Evolutionary conservation across 2,329 filamentous ascomycete species (phyloP).

Genomic region (Xenoacremonium recifei): DNA sequence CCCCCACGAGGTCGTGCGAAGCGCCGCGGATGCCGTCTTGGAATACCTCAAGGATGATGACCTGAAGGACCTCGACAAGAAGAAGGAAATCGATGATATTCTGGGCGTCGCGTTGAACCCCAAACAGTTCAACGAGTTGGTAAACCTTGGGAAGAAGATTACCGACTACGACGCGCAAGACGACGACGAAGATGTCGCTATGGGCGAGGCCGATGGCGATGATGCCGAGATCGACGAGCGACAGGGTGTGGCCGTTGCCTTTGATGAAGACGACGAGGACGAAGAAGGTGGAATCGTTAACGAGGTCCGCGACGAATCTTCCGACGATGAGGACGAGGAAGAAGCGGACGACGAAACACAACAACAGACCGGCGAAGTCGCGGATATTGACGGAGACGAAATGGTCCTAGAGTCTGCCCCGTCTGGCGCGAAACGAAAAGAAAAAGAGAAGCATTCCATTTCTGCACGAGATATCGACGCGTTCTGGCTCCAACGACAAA

Average conservation of each 20-base stretch:
- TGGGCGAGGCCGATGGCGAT: constrained; percentile 61
- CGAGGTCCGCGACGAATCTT: constrained; percentile 85
- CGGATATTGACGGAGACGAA: constrained; percentile 69
- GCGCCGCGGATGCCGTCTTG: constrained; percentile 86
- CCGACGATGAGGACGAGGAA: constrained; percentile 72
- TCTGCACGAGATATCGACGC: constrained; percentile 90
- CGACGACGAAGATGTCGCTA: constrained; percentile 84
- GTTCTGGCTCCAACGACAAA: constrained; percentile 93
- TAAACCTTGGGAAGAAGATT: constrained; percentile 97
- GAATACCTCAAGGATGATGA: constrained; percentile 94
- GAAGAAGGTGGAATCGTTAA: constrained; percentile 74
- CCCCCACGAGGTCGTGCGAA: constrained; percentile 84
- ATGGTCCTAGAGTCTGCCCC: constrained; percentile 76
- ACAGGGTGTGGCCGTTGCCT: constrained; percentile 95
- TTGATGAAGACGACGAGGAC: constrained; percentile 89
- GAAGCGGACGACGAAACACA: constrained; percentile 60
- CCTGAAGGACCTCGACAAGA: constrained; percentile 96
- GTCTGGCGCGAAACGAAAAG: constrained; percentile 44
- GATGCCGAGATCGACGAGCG: constrained; percentile 85
- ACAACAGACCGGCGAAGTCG: constrained; percentile 49
- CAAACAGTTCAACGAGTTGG: constrained; percentile 94
- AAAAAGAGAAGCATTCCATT: constrained; percentile 61
- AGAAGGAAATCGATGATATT: constrained; percentile 94
- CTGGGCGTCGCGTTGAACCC: constrained; percentile 77
- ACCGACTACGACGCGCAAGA: constrained; percentile 98